These are phyloP conservation scores for Thielaviopsis cerberus DNA, from an alignment of 2,329 filamentous ascomycete species.

Conservation along the genomic window DNA sequence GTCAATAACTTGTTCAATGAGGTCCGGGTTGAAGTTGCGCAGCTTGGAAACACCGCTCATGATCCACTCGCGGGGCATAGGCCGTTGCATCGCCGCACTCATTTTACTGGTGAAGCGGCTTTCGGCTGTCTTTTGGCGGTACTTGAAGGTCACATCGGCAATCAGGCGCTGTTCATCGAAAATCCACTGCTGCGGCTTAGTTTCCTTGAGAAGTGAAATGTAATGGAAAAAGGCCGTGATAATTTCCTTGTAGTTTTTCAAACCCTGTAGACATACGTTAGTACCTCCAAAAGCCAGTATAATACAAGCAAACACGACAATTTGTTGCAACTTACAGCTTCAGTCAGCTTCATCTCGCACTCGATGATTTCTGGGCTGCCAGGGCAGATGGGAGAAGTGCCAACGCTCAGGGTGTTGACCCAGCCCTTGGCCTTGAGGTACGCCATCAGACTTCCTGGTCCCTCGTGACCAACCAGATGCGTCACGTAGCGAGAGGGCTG, in stretches of 20 bases:
- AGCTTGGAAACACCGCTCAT: conserved; percentile 63
- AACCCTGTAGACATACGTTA: conserved; percentile 26
- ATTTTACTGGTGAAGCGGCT: conserved; percentile 75
- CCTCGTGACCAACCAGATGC: conserved; percentile 81
- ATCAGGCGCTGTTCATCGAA: conserved; percentile 81
- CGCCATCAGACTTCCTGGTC: conserved; percentile 76
- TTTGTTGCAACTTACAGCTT: conserved; percentile 39
- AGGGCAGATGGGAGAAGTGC: conserved; percentile 56
- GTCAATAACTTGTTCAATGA: conserved; percentile 54
- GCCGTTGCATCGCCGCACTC: conserved; percentile 79
- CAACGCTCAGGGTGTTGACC: conserved; percentile 68
- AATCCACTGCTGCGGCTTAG: conserved; percentile 75
- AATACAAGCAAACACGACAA: neutral
- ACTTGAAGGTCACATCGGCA: conserved; percentile 85
- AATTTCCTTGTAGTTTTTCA: conserved; percentile 67
- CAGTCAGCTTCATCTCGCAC: conserved; percentile 60
- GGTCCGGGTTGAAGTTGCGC: conserved; percentile 59
- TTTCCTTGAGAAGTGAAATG: conserved; percentile 65
- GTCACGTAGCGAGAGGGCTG: conserved; percentile 74
- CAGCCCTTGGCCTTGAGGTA: conserved; percentile 82
- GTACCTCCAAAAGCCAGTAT: neutral
- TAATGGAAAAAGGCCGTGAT: conserved; percentile 80
- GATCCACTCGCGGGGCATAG: conserved; percentile 68
- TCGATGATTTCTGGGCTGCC: conserved; percentile 63
- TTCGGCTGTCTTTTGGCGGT: conserved; percentile 79